These are phyloP conservation scores for Cladosporium sp. DNA, from an alignment of 2,329 filamentous ascomycete genomes.

Conservation along the genomic window DNA sequence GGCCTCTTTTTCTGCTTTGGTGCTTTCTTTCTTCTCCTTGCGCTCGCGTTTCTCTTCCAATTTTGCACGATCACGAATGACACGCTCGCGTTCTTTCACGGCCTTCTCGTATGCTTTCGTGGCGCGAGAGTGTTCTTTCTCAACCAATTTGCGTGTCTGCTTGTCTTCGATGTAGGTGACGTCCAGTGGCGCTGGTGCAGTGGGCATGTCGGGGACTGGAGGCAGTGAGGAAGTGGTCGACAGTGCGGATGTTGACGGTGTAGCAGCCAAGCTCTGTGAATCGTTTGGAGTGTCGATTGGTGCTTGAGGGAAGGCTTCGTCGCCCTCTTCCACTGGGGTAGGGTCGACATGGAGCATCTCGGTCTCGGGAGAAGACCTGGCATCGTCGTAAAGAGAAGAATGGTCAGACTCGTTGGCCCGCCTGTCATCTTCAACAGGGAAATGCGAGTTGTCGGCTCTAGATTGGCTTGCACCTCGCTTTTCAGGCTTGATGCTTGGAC, in stretches of 20 bases:
- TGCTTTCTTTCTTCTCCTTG: conserved; percentile 39
- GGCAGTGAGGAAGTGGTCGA: conserved; percentile 39
- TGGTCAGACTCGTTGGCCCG: conserved; percentile 35
- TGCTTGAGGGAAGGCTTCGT: background rate
- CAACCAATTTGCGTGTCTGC: conserved; percentile 65
- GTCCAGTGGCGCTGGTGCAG: conserved; percentile 56
- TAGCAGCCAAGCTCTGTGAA: background rate
- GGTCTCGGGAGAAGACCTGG: conserved; percentile 6
- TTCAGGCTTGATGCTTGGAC: conserved; percentile 51
- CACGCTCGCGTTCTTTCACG: conserved; percentile 66
- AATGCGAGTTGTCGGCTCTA: conserved; percentile 32
- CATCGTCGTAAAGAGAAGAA: conserved; percentile 23
- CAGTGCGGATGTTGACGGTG: conserved; percentile 1
- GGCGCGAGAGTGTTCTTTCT: conserved; percentile 65
- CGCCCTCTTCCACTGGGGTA: background rate
- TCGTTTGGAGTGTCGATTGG: background rate
- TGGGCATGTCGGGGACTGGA: conserved; percentile 55
- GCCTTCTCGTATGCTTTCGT: conserved; percentile 67
- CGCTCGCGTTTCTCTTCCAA: conserved; percentile 50
- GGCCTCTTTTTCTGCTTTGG: conserved; percentile 33
- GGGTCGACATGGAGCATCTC: conserved; percentile 19
- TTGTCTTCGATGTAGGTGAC: conserved; percentile 63
- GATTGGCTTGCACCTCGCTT: conserved; percentile 43
- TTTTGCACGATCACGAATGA: conserved; percentile 65
- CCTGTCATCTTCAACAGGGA: background rate